Base-by-base conservation (phyloP, 1,284 basidiomycete species). In the Leccinum insigne region DNA sequence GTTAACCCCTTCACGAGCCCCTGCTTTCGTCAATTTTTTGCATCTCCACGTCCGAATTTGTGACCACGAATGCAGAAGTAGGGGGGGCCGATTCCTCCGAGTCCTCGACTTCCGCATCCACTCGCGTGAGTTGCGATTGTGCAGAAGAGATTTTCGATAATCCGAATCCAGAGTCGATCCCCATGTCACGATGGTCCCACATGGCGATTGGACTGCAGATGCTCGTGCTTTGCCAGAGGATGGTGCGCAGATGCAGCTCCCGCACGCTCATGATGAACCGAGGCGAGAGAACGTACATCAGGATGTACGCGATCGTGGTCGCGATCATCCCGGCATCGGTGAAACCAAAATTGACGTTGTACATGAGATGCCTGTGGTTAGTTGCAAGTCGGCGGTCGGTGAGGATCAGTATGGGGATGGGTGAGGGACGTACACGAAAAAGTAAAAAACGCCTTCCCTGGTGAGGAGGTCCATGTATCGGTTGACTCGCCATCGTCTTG, bases 261-360 rank as follows among this genome's bases (percentile, higher is more conserved):
- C 71, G 70, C 16, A 71, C 61, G 47, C 54, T 71, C 11, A 71
- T 64, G 54, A 71, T 66, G 54, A 71, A 71, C 23, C 71, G 69
- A n/a, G 71, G 71, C 1, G 71, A 38, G 58, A 72, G 63, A 6
- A 44, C 23, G 26, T 59, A 75, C 52, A 75, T 35, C n/a, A 61
- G 2, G 42, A 65, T 29, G 29, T 29, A 47, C 29, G 59, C 6
- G 44, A 73, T 0, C 13, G 7, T 4, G 38, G 21, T 29, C 21
- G 64, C 6, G 2, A 66, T 44, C 5, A 4, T n/a, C 11, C 35
- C 68, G 4, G n/a, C 8, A 1, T 16, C 18, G 59, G 49, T 7
- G 16, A 61, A 63, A 5, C 44, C 44, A 26, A 73, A 68, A 9
- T 63, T 4, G 52, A 70, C 9, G 5, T 58, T 60, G 23, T 70